Evolutionary conservation across 176 grass and related monocot genomes (phyloP), one percentile per base, ranked within the genome.

Genomic region (Ensete glaucum): DNA sequence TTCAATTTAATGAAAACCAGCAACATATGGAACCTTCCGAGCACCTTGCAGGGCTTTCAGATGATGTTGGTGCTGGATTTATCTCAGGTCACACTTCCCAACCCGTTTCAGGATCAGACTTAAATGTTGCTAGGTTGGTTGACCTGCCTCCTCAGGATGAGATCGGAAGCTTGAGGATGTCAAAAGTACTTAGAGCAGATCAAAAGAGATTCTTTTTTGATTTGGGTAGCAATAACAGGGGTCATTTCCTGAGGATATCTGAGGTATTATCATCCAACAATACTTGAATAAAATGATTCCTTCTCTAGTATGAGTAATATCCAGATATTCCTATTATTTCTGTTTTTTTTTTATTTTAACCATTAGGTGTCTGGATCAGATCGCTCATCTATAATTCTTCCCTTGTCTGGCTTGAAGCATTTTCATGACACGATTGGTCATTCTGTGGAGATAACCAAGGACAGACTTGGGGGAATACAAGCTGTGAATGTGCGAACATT

Each of bases 161-260:
- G 73, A 89, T 96, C 52, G 77, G 84, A 50, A 80, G 84, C 74
- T 83, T 87, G 73, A 89, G 92, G 59, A 79, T 89, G 85, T 92
- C 92, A 25, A 96, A 96, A 68, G 92, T 96, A 62, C 89, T 96
- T 67, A 84, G 92, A 82, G 92, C 85, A 65, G 92, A 96, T 78
- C 92, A 96, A 29, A 96, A 96, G 83, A 87, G 85, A 75, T 96
- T 96, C 73, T 96, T 96, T 76, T 96, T 96, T 75, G 92, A 96
- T 68, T 81, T 96, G 34, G 92, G 92, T 43, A 96, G 87, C 64
- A 96, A 96, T 76, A 96, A 92, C 58, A 88, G 92, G 55, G 92
- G 92, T 10, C 92, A 96, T 82, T 96, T 89, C 82, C 85, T 96
- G 77, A 85, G 87, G 78, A 96, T 96, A 59, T 96, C 92, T 23